Conservation (phyloP, 306 rosid species). For the Abrus pulchellus region DNA sequence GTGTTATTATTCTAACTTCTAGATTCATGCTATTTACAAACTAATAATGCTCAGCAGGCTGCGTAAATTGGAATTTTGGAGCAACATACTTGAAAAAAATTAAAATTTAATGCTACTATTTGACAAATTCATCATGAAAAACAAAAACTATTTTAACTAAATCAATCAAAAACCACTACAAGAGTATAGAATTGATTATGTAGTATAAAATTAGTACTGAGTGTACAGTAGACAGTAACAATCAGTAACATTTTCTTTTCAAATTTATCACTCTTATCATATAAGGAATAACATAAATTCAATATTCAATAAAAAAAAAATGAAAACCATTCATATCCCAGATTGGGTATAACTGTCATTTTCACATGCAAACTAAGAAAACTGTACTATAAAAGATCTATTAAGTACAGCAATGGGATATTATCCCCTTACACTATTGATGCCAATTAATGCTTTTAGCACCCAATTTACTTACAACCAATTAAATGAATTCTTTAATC, state of each 20-base stretch:
- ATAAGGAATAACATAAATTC: neutral
- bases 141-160: neutral
- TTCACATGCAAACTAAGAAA: neutral
- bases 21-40: neutral
- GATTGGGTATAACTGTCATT: neutral
- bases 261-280: neutral
- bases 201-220: neutral
- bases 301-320: neutral
- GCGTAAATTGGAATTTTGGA: neutral
- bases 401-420: neutral
- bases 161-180: neutral
- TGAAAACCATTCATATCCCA: neutral
- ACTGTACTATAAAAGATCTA: neutral
- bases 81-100: neutral
- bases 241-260: neutral
- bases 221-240: neutral
- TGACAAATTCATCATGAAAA: constrained; percentile 9
- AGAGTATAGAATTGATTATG: neutral
- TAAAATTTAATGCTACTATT: neutral
- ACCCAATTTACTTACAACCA: constrained; percentile 1
- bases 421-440: neutral
- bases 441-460: neutral
- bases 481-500: neutral
- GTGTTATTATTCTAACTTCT: neutral
- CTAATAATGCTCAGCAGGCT: neutral